Evolutionary conservation across 768 basidiomycete species (phyloP), one percentile per base, ranked within the genome.

Genomic region (Rhizopogon roseolus): DNA sequence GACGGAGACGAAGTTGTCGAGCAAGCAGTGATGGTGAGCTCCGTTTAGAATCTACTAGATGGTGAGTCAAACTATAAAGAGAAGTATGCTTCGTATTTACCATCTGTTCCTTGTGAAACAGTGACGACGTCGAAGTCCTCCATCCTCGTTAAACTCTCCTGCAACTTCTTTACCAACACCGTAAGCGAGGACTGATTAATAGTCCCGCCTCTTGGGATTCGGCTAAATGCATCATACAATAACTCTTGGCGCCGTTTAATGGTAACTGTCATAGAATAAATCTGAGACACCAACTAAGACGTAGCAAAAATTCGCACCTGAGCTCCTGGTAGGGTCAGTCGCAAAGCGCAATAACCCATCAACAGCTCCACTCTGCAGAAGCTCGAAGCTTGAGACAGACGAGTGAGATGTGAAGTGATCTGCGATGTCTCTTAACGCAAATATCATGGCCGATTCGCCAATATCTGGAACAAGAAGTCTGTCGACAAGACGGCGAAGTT

Each of bases 61-160:
- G 41, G 49, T 28, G 14, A 48, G 41, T 8, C 11, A 19, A 34
- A 55, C 38, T 41, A 48, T 52, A 9, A 51, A 34, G 19, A 16
- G 57, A 54, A 25, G 5, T 10, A 38, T 13, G 9, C 8, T 41
- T 48, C 37, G 14, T 36, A 67, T 80, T 59, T 57, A 93, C 92
- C 90, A 62, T 95, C 93, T 57, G 76, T 81, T 41, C 82, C 86
- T 68, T 85, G 89, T 19, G 90, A 81, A 2, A 95, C 89, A 0
- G 93, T 94, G 42, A 90, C 82, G 7, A 99, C 97, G 39, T 98
- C 94, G 58, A 97, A 98, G 13, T 86, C 85, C 66, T 99, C 97
- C 84, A 98, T 89, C 60, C 93, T 76, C 10, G 97, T 97, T 22
- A 99, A 71, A 66, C 89, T 91, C 71, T 99, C 97, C 68, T 98